phyloP scores from a whole-genome alignment of 164 flowering plant genomes.

The Berberis vulgaris region DNA sequence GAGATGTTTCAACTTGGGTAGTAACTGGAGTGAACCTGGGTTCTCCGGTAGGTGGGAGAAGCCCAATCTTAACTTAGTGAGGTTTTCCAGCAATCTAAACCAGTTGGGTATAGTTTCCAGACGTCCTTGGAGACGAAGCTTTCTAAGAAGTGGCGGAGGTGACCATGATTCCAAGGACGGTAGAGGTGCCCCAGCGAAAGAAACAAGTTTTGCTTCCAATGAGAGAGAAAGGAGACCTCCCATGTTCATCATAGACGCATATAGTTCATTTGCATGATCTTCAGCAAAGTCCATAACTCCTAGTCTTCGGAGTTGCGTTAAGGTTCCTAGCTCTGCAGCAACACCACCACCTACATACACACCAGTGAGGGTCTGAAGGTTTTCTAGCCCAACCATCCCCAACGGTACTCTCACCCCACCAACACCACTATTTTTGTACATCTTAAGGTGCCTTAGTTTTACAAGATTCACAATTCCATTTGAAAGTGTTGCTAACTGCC shows the following conservation, averaged over 20 bases:
- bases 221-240: constrained; percentile 13
- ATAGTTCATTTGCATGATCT: constrained; percentile 14
- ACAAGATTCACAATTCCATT: constrained; percentile 10
- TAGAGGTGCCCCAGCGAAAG: background rate
- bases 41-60: constrained; percentile 19
- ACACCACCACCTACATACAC: constrained; percentile 14
- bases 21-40: constrained; percentile 15
- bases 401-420: constrained; percentile 14
- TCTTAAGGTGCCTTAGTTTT: constrained; percentile 23
- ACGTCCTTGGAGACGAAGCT: constrained; percentile 16
- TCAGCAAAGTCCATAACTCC: constrained; percentile 20
- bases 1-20: constrained; percentile 21
- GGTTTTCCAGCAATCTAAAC: constrained; percentile 15
- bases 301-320: constrained; percentile 11
- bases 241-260: constrained; percentile 14
- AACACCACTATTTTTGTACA: constrained; percentile 15
- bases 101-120: constrained; percentile 19
- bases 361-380: constrained; percentile 19
- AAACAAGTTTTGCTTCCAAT: constrained; percentile 11
- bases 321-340: constrained; percentile 12
- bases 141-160: constrained; percentile 21
- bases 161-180: constrained; percentile 10
- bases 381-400: constrained; percentile 14
- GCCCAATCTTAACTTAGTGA: constrained; percentile 17
- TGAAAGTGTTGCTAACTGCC: constrained; percentile 12